These are phyloP conservation scores for Nigrospora osmanthi DNA, from an alignment of 2,329 filamentous ascomycete species.

Conservation along the genomic window DNA sequence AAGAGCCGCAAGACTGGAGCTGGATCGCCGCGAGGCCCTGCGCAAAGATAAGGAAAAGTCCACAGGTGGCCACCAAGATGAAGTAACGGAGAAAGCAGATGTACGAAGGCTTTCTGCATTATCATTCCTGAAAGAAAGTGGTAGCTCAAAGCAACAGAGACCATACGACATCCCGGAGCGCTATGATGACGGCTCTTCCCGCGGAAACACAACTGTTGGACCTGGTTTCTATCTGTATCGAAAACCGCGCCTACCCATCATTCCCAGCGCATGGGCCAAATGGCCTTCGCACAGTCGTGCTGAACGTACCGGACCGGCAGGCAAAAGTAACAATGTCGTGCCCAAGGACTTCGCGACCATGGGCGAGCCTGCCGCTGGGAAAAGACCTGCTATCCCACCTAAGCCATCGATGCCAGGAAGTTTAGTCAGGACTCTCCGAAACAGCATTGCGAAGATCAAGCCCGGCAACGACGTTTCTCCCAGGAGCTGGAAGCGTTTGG, in stretches of 20 bases:
- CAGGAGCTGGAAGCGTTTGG: neutral
- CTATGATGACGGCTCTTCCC: neutral
- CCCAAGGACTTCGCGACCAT: constrained; percentile 15
- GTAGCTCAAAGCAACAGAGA: neutral
- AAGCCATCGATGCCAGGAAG: constrained; percentile 13
- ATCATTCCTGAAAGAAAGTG: neutral
- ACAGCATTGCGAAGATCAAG: constrained; percentile 14
- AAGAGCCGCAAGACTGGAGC: constrained; percentile 5
- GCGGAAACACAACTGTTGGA: neutral
- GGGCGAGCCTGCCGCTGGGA: neutral
- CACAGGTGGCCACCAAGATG: no score
- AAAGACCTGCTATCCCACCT: constrained; percentile 1
- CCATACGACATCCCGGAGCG: neutral
- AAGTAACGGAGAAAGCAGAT: no score
- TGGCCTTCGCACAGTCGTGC: constrained; percentile 23
- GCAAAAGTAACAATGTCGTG: constrained; percentile 14
- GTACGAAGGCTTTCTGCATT: neutral
- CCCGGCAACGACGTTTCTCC: constrained; percentile 2
- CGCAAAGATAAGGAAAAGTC: neutral
- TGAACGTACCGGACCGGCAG: constrained; percentile 17
- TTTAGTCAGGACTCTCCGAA: constrained; percentile 14
- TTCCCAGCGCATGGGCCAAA: constrained; percentile 22
- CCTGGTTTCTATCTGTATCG: neutral
- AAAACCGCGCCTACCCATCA: constrained; percentile 6
- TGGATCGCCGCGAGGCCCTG: constrained; percentile 1